Evolutionary conservation across 495 filamentous ascomycete genomes (phyloP), one percentile per base, ranked within the genome.

Genomic region (Astrothelium macrocarpum): DNA sequence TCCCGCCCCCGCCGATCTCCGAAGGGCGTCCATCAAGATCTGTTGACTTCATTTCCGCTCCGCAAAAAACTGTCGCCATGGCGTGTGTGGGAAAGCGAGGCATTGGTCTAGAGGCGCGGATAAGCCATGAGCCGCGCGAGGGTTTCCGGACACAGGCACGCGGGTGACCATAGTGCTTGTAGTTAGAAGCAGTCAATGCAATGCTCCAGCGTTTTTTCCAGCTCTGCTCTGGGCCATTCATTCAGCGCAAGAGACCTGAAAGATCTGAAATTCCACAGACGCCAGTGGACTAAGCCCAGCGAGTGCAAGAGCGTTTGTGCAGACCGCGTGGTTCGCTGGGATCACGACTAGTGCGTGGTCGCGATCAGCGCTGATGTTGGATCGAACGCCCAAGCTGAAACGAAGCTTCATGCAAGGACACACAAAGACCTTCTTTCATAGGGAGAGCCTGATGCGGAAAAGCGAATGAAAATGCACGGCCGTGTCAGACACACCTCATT

Each of bases 361-460:
- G 25, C 25, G 12, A 1, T 9, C 9, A 56, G 23, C 26, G 49
- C 49, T 14, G n/a, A 28, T 56, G 49, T 29, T 56, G 25, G 25
- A 56, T 56, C 7, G 25, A 56, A 26, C 45, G 18, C 23, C 49
- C 49, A 56, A 56, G 49, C 49, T 56, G 49, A 56, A 56, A 56
- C 49, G 49, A 29, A 2, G 23, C 49, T 39, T 29, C 25, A 56
- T 56, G 49, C 49, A 56, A 16, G 49, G n/a, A n/a, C n/a, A n/a
- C 20, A 2, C 20, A 29, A 29, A 49, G 5, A 11, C 3, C n/a
- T 56, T 20, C 2, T 9, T 28, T 20, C 12, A 56, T 5, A 56
- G 2, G 5, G 5, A 28, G 20, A 9, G 49, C 25, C 34, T 39
- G 34, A 39, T 29, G 5, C 49, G 3, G 43, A 16, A 56, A 28